A percentile compares a stretch with the other conserved stretches of the same genome.
These are phyloP conservation scores for Aureobasidium sp. DNA, from an alignment of 2,329 filamentous ascomycete species.

Conservation along the genomic window DNA sequence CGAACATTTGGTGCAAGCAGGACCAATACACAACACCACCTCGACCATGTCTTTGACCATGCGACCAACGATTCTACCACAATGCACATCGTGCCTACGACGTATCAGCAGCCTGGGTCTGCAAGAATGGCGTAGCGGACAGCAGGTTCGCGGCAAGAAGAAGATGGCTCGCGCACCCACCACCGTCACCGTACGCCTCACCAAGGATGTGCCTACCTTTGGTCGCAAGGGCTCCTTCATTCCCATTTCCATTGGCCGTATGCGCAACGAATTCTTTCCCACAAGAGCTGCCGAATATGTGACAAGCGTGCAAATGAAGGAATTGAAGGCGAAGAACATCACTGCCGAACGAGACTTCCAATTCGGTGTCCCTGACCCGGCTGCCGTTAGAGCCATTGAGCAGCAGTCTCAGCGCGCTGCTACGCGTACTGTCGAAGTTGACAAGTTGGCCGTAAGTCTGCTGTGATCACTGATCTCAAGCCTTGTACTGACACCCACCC, in stretches of 20 bases:
- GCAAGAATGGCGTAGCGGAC: slow-evolving; percentile 13
- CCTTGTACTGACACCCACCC: slow-evolving; percentile 6
- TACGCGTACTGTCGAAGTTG: slow-evolving; percentile 28
- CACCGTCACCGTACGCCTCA: slow-evolving; percentile 42
- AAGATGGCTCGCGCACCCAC: slow-evolving; percentile 22
- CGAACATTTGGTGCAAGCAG: neutral
- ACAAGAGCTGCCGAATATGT: slow-evolving; percentile 45
- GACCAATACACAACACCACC: neutral
- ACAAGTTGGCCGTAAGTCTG: slow-evolving; percentile 30
- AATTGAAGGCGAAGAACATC: slow-evolving; percentile 36
- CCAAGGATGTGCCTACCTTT: slow-evolving; percentile 44
- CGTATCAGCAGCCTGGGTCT: slow-evolving; percentile 13
- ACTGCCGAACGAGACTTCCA: slow-evolving; percentile 38
- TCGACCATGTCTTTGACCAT: slow-evolving; percentile 13
- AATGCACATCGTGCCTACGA: slow-evolving; percentile 15
- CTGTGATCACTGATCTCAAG: neutral
- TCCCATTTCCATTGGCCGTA: slow-evolving; percentile 41
- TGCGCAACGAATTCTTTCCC: slow-evolving; percentile 49
- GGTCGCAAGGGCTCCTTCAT: slow-evolving; percentile 44
- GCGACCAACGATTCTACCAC: slow-evolving; percentile 8
- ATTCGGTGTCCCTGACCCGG: slow-evolving; percentile 26
- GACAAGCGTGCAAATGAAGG: slow-evolving; percentile 35
- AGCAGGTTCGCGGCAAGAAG: slow-evolving; percentile 29
- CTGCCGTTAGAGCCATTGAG: neutral
- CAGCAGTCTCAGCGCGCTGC: neutral